Evolutionary conservation across 805 yeast genomes (phyloP).

Genomic region (Cyberlindnera bimundalis): DNA sequence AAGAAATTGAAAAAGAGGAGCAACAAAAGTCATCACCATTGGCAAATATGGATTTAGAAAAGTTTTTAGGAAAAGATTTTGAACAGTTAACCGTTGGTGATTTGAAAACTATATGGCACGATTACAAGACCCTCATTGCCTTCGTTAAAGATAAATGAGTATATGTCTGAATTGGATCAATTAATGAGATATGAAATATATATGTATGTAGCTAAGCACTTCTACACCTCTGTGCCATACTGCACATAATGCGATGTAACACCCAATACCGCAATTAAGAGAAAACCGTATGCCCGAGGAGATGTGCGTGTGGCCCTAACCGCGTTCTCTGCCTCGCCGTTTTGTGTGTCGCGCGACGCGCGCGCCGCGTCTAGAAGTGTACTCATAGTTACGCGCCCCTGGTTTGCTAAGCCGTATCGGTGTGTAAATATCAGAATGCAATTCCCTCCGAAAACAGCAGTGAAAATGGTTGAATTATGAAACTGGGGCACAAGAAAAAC

Average conservation of each 20-base stretch:
- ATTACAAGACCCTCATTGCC: constrained; percentile 14
- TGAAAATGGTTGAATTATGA: constrained; percentile 7
- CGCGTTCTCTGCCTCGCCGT: neutral
- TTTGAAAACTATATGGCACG: constrained; percentile 19
- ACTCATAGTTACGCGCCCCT: neutral
- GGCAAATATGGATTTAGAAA: too few relatives aligned
- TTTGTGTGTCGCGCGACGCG: neutral
- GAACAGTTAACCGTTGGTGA: constrained; percentile 18
- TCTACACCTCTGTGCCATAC: too few relatives aligned
- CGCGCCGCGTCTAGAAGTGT: neutral
- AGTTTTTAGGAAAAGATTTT: constrained; percentile 10
- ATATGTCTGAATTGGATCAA: too few relatives aligned
- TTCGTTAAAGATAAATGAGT: neutral
- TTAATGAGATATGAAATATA: too few relatives aligned
- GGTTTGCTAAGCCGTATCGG: neutral
- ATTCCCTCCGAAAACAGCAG: neutral
- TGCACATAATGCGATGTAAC: too few relatives aligned
- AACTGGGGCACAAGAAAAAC: constrained; percentile 4
- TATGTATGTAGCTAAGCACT: too few relatives aligned
- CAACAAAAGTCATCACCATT: neutral
- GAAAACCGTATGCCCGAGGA: neutral
- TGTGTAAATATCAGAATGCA: neutral
- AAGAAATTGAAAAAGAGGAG: neutral
- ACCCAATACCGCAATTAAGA: neutral
- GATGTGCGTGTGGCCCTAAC: neutral